phyloP scores from a whole-genome alignment of 2,329 filamentous ascomycete genomes.

The Colletotrichum cuscutae region DNA sequence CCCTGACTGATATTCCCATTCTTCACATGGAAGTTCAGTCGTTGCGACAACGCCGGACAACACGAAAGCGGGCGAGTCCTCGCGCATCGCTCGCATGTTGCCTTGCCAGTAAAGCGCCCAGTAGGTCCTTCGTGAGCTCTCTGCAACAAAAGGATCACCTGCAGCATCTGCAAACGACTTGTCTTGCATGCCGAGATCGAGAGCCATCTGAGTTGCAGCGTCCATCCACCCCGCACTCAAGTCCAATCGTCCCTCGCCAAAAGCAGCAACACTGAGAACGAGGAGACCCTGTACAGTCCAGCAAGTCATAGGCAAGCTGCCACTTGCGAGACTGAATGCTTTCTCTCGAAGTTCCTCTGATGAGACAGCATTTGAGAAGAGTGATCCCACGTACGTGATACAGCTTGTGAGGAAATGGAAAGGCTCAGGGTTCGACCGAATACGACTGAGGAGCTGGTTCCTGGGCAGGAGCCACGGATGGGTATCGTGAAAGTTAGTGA shows the following conservation, averaged over 20 bases:
- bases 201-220: conserved; percentile 43
- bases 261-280: conserved; percentile 43
- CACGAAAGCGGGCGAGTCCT: conserved; percentile 39
- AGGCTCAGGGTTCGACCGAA: conserved; percentile 13
- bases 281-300: conserved; percentile 48
- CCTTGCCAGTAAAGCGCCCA: conserved; percentile 50
- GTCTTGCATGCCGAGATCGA: conserved; percentile 47
- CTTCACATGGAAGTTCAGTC: conserved; percentile 52
- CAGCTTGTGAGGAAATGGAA: conserved; percentile 45
- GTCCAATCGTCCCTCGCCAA: conserved; percentile 43
- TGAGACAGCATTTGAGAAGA: conserved; percentile 44
- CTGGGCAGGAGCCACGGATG: conserved; percentile 35
- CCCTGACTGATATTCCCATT: conserved; percentile 52
- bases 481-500: conserved; percentile 38
- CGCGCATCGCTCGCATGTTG: conserved; percentile 37
- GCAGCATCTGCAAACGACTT: conserved; percentile 45
- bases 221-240: conserved; percentile 42
- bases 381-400: conserved; percentile 51
- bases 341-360: conserved; percentile 45
- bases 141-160: conserved; percentile 47
- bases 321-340: conserved; percentile 45
- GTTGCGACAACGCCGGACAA: conserved; percentile 44
- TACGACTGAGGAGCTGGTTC: conserved; percentile 23
- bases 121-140: conserved; percentile 53
- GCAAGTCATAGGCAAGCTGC: conserved; percentile 44